These are phyloP conservation scores for Zasmidium cellare DNA, from an alignment of 2,329 filamentous ascomycete species.

Conservation along the genomic window DNA sequence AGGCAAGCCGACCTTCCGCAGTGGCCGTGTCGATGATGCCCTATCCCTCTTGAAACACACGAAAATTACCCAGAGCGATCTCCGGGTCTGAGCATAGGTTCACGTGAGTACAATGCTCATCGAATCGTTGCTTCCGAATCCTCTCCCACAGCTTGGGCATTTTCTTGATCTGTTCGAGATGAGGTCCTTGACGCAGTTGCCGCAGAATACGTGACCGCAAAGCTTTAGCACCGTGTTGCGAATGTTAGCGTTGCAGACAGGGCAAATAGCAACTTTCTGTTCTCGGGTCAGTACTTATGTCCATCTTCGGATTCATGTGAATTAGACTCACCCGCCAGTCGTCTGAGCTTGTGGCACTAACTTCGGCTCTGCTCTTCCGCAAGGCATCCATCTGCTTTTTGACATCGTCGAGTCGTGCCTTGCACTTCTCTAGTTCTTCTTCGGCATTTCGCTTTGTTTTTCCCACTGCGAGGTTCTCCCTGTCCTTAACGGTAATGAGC, in stretches of 20 bases:
- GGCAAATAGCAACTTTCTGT: slow-evolving; percentile 78
- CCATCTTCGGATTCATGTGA: not conserved
- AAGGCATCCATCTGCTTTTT: slow-evolving; percentile 83
- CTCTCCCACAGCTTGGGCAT: slow-evolving; percentile 89
- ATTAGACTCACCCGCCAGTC: slow-evolving; percentile 76
- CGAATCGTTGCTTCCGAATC: slow-evolving; percentile 87
- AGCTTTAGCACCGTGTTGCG: slow-evolving; percentile 93
- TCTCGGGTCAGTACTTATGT: not conserved
- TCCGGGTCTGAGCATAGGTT: not conserved
- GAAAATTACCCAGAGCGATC: not conserved
- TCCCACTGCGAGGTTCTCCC: slow-evolving; percentile 64
- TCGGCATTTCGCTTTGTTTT: slow-evolving; percentile 61
- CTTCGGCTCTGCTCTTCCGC: slow-evolving; percentile 71
- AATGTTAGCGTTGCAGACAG: slow-evolving; percentile 88
- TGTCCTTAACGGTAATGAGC: slow-evolving; percentile 74
- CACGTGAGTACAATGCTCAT: slow-evolving; percentile 58
- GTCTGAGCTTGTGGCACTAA: slow-evolving; percentile 75
- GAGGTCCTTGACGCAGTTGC: slow-evolving; percentile 83
- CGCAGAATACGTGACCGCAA: slow-evolving; percentile 94
- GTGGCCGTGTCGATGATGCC: not conserved
- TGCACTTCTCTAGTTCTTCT: slow-evolving; percentile 75
- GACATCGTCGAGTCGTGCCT: slow-evolving; percentile 72
- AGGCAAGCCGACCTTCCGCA: not conserved
- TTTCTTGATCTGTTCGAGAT: slow-evolving; percentile 89
- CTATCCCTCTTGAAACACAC: not conserved